These are phyloP conservation scores for Eucalyptus tenuipes DNA, from an alignment of 345 rosid genomes.

Conservation along the genomic window DNA sequence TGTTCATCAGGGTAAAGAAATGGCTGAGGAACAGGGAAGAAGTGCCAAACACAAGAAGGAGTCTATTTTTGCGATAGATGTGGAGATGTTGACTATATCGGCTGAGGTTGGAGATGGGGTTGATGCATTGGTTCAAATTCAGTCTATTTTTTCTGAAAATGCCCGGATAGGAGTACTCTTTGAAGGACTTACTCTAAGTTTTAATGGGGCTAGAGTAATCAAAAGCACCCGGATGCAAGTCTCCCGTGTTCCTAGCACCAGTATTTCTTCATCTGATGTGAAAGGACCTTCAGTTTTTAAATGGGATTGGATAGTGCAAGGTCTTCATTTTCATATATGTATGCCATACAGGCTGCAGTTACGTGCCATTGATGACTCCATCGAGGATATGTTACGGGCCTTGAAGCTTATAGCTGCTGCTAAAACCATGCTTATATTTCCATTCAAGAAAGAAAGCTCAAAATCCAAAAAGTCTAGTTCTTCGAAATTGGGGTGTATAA, in stretches of 20 bases:
- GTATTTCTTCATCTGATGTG: slow-evolving; percentile 37
- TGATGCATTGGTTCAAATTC: slow-evolving; percentile 62
- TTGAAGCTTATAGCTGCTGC: slow-evolving; percentile 72
- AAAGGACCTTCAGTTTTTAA: slow-evolving; percentile 16
- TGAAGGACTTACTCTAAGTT: slow-evolving; percentile 68
- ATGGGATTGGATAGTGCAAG: slow-evolving; percentile 96
- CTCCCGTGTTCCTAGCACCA: slow-evolving; percentile 68
- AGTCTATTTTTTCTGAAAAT: slow-evolving; percentile 97
- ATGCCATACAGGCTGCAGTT: slow-evolving; percentile 83
- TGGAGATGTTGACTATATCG: slow-evolving; percentile 66
- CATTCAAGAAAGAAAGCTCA: slow-evolving; percentile 52
- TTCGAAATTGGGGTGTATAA: slow-evolving; percentile 61
- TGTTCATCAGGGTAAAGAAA: slow-evolving; percentile 30
- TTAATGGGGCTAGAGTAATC: slow-evolving; percentile 66
- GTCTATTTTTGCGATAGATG: slow-evolving; percentile 90
- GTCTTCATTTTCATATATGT: slow-evolving; percentile 75
- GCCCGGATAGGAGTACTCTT: slow-evolving; percentile 90
- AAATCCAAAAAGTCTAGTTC: slow-evolving; percentile 62
- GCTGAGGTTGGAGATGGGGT: slow-evolving; percentile 96
- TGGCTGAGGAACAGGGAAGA: slow-evolving; percentile 21
- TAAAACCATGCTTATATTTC: slow-evolving; percentile 38
- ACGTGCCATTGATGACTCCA: slow-evolving; percentile 94
- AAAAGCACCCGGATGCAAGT: slow-evolving; percentile 90
- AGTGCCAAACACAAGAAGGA: slow-evolving; percentile 61
- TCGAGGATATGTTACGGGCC: slow-evolving; percentile 90